phyloP scores from a whole-genome alignment of 139 green algal genomes.

The Tetratostichococcus sp. region DNA sequence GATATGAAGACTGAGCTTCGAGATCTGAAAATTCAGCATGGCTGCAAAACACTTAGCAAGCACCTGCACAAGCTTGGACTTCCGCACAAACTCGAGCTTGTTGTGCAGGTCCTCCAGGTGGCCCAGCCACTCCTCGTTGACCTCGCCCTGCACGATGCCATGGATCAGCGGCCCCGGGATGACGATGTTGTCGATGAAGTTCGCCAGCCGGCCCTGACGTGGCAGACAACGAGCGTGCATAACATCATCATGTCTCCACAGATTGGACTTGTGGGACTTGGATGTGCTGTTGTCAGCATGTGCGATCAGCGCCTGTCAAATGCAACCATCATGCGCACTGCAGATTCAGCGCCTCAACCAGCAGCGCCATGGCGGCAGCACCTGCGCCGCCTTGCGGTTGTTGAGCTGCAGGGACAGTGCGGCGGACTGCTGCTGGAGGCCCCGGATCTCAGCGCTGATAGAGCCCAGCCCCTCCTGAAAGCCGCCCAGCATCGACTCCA shows the following conservation, averaged over 20 bases:
- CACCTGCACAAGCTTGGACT: not conserved
- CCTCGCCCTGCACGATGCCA: conserved; percentile 71
- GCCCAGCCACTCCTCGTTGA: conserved; percentile 49
- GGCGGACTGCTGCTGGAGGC: conserved; percentile 78
- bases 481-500: conserved; percentile 83
- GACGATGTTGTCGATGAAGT: conserved; percentile 80
- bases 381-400: conserved; percentile 74
- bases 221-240: not conserved
- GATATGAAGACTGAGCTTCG: too few relatives aligned
- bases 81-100: conserved; percentile 20
- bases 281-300: too few relatives aligned
- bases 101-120: conserved; percentile 11
- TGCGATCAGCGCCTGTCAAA: not conserved
- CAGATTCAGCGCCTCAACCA: too few relatives aligned
- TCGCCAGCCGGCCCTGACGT: conserved; percentile 49
- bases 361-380: too few relatives aligned
- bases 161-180: conserved; percentile 72
- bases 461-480: conserved; percentile 83
- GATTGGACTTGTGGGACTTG: not conserved
- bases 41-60: too few relatives aligned
- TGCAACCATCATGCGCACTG: too few relatives aligned
- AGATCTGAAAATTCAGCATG: too few relatives aligned
- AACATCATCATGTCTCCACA: not conserved
- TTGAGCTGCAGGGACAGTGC: conserved; percentile 82
- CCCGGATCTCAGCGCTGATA: conserved; percentile 72